These are phyloP conservation scores for Davidsoniella virescens DNA, from an alignment of 2,329 filamentous ascomycete genomes.

Conservation along the genomic window DNA sequence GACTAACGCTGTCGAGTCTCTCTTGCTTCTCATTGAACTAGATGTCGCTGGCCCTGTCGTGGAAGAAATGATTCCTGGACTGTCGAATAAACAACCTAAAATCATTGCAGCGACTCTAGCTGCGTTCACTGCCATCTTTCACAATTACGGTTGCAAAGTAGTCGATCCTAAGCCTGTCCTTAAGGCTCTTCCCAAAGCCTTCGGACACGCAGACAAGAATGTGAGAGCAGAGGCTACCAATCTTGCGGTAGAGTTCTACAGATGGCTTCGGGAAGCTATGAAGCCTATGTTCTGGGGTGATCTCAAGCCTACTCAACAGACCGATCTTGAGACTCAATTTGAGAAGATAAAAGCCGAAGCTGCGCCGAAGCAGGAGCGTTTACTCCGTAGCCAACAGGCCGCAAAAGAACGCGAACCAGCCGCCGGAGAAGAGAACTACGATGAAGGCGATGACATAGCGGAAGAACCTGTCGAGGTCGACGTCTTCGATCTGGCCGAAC, in stretches of 20 bases:
- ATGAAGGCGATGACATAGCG: constrained; percentile 28
- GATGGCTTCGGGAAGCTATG: constrained; percentile 95
- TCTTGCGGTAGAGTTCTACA: constrained; percentile 82
- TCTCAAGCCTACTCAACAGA: constrained; percentile 86
- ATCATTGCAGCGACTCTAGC: constrained; percentile 56
- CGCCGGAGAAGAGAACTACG: constrained; percentile 40
- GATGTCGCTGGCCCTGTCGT: constrained; percentile 74
- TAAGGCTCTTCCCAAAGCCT: constrained; percentile 76
- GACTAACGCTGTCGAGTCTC: constrained; percentile 66
- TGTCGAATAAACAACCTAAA: constrained; percentile 84
- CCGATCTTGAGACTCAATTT: constrained; percentile 83
- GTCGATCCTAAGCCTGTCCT: constrained; percentile 85
- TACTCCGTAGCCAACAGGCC: constrained; percentile 78
- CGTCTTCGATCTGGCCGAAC: constrained; percentile 65
- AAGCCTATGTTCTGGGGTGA: constrained; percentile 97
- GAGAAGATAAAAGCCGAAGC: constrained; percentile 83
- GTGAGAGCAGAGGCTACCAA: constrained; percentile 86
- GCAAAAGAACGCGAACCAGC: constrained; percentile 55
- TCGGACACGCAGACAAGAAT: constrained; percentile 95
- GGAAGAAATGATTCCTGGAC: constrained; percentile 70
- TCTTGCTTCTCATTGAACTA: constrained; percentile 78
- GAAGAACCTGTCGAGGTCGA: constrained; percentile 62
- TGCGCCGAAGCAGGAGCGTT: constrained; percentile 73
- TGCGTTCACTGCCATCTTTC: constrained; percentile 68
- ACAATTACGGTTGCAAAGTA: constrained; percentile 88